Percentiles rank a stretch among this genome's conserved stretches.
These are phyloP conservation scores for Musa troglodytarum DNA, from an alignment of 176 grass and related monocot genomes.

Conservation along the genomic window DNA sequence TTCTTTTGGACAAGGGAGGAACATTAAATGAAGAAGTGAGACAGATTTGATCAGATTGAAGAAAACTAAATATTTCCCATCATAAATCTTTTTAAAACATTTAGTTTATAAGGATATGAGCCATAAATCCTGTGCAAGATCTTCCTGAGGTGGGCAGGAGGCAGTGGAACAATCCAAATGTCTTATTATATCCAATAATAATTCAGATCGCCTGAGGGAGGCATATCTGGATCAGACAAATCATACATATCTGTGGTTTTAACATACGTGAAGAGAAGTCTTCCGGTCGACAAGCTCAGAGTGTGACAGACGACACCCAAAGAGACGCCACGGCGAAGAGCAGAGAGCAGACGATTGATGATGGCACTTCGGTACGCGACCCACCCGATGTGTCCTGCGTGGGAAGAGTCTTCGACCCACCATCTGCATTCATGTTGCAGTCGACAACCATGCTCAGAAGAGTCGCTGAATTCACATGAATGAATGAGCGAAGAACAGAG, in stretches of 20 bases:
- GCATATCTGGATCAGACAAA: background rate
- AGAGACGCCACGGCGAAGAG: slow-evolving; percentile 13
- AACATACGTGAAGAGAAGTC: background rate
- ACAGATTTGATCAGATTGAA: background rate
- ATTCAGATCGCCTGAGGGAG: background rate
- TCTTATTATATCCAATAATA: background rate
- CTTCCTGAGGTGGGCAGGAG: background rate
- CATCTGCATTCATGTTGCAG: slow-evolving; percentile 12
- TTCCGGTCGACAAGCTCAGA: background rate
- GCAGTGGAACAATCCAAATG: background rate
- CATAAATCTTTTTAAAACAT: background rate
- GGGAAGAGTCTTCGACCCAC: slow-evolving; percentile 29
- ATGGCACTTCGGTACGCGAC: slow-evolving; percentile 5
- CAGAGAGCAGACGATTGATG: slow-evolving; percentile 7
- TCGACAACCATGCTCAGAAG: background rate
- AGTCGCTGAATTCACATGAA: background rate
- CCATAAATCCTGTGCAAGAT: too few species aligned
- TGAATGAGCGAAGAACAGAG: background rate
- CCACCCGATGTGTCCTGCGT: background rate
- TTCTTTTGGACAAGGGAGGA: too few species aligned
- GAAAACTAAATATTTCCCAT: background rate
- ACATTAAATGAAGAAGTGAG: too few species aligned
- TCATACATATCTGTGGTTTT: background rate
- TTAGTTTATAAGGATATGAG: background rate
- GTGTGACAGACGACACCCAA: background rate